Percentiles rank a stretch among this genome's conserved stretches.
Evolutionary conservation across 345 rosid species (phyloP).

Genomic region (Physaria fendleri): DNA sequence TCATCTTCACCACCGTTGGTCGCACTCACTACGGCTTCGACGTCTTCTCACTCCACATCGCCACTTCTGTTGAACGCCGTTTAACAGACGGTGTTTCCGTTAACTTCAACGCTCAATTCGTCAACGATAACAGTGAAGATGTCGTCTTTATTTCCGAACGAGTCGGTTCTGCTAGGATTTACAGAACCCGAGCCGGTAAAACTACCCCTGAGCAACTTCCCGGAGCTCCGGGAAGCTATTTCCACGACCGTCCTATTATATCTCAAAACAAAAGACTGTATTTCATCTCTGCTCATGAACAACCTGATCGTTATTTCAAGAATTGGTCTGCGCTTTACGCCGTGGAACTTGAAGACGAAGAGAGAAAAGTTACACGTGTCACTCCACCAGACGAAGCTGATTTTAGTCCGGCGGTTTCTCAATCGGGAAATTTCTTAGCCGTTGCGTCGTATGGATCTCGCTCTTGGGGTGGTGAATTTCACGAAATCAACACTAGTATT

Average conservation of each 20-base stretch:
- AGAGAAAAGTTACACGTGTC: slow-evolving; percentile 34
- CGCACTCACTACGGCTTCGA: slow-evolving; percentile 72
- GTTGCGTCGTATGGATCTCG: slow-evolving; percentile 74
- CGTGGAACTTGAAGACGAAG: slow-evolving; percentile 4
- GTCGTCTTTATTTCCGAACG: slow-evolving; percentile 69
- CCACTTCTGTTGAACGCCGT: slow-evolving; percentile 29
- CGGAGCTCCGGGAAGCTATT: slow-evolving; percentile 46
- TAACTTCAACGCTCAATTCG: slow-evolving; percentile 75
- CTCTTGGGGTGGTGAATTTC: slow-evolving; percentile 76
- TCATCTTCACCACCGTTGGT: slow-evolving; percentile 65
- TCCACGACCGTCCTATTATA: slow-evolving; percentile 72
- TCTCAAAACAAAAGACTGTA: slow-evolving; percentile 36
- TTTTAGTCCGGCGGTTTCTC: slow-evolving; percentile 67
- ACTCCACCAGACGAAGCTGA: slow-evolving; percentile 56
- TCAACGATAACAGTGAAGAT: slow-evolving; percentile 18
- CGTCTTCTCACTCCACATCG: slow-evolving; percentile 44
- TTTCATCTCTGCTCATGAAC: slow-evolving; percentile 74
- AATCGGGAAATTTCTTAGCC: slow-evolving; percentile 48
- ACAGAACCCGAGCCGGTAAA: slow-evolving; percentile 32
- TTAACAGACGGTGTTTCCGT: slow-evolving; percentile 69
- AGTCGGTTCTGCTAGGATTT: slow-evolving; percentile 43
- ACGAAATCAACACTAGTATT: slow-evolving; percentile 58
- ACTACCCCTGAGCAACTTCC: slow-evolving; percentile 42
- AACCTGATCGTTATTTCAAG: slow-evolving; percentile 47
- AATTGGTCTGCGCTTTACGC: slow-evolving; percentile 72